These are phyloP conservation scores for Daldinia sp. DNA, from an alignment of 2,329 filamentous ascomycete genomes.

Conservation along the genomic window DNA sequence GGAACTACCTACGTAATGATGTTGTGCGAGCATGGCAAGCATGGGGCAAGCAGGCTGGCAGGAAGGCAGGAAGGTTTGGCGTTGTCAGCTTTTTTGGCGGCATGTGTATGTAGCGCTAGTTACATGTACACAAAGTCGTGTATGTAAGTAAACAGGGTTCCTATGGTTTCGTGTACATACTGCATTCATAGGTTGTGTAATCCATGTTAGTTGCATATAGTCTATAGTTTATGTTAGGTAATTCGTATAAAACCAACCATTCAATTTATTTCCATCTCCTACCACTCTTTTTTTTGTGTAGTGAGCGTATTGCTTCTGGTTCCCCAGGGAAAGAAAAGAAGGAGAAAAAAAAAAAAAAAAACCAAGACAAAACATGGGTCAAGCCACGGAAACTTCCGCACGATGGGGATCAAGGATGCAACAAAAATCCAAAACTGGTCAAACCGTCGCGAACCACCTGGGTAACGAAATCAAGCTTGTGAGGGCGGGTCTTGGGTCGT, in stretches of 20 bases:
- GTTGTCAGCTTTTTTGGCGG: slow-evolving; percentile 2
- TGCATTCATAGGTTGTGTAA: not conserved
- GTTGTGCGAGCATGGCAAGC: not conserved
- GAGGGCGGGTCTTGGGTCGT: slow-evolving; percentile 25
- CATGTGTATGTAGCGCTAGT: slow-evolving; percentile 5
- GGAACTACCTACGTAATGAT: slow-evolving; percentile 3
- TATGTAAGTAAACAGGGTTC: slow-evolving; percentile 12
- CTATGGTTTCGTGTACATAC: not conserved
- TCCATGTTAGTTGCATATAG: not conserved
- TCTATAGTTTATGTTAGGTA: too few relatives aligned
- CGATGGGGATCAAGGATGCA: not conserved
- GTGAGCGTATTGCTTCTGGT: not conserved
- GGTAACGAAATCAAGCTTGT: slow-evolving; percentile 27
- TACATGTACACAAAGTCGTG: slow-evolving; percentile 12
- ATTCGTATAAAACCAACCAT: not conserved
- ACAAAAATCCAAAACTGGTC: slow-evolving; percentile 22
- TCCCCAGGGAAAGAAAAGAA: not conserved
- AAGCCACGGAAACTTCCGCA: slow-evolving; percentile 1
- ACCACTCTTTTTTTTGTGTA: not conserved
- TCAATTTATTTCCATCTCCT: not conserved
- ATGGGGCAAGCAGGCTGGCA: too few relatives aligned
- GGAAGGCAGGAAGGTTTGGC: not conserved
- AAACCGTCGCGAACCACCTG: slow-evolving; percentile 7
- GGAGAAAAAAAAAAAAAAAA: too few relatives aligned
- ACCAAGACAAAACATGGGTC: too few relatives aligned